Evolutionary conservation across 2,329 filamentous ascomycete species (phyloP), one percentile per base, ranked within the genome.

Genomic region (Paecilomyces sp.): DNA sequence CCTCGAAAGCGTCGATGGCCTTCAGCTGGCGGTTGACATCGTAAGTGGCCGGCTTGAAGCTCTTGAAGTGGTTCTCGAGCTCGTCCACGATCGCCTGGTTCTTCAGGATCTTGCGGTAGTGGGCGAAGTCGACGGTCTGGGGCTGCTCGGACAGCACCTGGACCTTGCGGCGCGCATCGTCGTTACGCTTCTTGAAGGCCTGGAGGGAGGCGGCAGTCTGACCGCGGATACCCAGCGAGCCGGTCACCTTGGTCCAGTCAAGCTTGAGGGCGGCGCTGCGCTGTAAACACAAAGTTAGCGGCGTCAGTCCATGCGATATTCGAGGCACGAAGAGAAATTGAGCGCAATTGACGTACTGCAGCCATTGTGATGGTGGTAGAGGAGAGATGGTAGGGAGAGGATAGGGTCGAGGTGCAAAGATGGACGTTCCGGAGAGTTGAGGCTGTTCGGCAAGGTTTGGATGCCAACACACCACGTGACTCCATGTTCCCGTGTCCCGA

Each of bases 181-280:
- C 94, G 85, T 97, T 97, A 82, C 94, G 92, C 88, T 96, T 94
- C 87, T 99, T 99, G 89, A 99, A 99, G 67, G 91, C 86, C 78
- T 93, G 89, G 64, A 99, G 91, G 64, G 93, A 89, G 72, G 88
- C 81, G 69, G 91, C 92, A 69, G 94, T 99, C 83, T 92, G 90
- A 78, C 94, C 94, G 79, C 91, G 91, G 79, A 99, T 91, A 78
- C 93, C 93, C 73, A 99, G 92, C 75, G 93, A 95, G 81, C 85
- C 87, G 80, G 89, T 89, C 75, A 99, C 87, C 83, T 95, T 94
- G 82, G 87, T 87, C 94, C 94, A 99, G 88, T 99, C 94, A 85
- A 99, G 87, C 87, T 97, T 99, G 81, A 95, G 87, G 80, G 93
- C 92, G 84, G 93, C 92, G 86, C 91, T 96, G 86, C 92, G 90